Evolutionary conservation across 2,329 filamentous ascomycete genomes (phyloP), one percentile per base, ranked within the genome.

Genomic region (Arthrobotrys entomopaga): DNA sequence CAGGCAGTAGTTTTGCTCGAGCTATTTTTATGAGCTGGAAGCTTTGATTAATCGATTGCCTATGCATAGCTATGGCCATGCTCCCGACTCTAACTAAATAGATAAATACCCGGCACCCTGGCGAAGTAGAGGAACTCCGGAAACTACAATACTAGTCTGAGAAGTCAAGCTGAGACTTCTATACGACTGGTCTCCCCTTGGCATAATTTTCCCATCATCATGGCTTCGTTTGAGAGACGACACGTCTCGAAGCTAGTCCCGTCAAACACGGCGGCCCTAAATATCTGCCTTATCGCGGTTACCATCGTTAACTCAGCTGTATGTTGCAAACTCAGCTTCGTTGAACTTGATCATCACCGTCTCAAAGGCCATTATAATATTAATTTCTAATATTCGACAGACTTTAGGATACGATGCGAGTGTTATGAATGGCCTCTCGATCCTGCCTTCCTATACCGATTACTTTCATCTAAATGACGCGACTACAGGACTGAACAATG

Each of bases 401-500:
- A 73, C 69, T 20, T 22, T 76, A 20, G 65, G 83, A 22, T 84
- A 84, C 60, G 84, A 86, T 66, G 82, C 83, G 1, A 86, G 84
- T 1, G 85, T 87, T 81, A 81, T 87, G 80, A 87, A 87, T 71
- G 85, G 85, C 0, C 81, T 88, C 22, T 86, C 87, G 69, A 87
- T 88, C 69, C 78, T 88, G 15, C 85, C 86, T 0, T 84, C 83
- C 0, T 88, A 87, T 78, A 84, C 82, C 0, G 82, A 86, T 42
- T 88, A 87, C 78, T 88, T 88, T 80, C 77, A 82, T 2, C 82
- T 88, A 6, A 87, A 80, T n/a, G 79, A 84, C 0, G 83, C 84
- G 0, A 86, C 85, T 0, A 84, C 82, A 0, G 85, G 84, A 2
- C 81, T 88, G 15, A 87, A 87, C 76, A 87, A 85, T 3, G 84